Evolutionary conservation across 2,329 filamentous ascomycete genomes (phyloP).

Genomic region (Alternaria dauci): DNA sequence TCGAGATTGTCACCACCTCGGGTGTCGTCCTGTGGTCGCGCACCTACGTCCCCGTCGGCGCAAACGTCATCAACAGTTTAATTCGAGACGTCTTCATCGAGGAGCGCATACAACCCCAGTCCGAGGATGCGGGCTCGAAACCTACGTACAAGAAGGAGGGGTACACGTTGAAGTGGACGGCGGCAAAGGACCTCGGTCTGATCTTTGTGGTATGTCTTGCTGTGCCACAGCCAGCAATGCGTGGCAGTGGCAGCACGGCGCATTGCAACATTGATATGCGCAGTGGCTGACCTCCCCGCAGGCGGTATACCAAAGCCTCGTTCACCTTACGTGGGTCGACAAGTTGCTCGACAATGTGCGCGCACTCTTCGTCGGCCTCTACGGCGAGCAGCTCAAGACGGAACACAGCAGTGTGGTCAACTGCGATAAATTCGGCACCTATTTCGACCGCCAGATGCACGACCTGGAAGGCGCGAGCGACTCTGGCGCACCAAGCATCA

Average conservation of each 20-base stretch:
- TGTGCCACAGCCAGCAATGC: not conserved
- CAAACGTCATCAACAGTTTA: constrained; percentile 88
- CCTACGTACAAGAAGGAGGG: constrained; percentile 88
- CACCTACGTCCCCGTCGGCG: constrained; percentile 79
- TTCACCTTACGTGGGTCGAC: constrained; percentile 97
- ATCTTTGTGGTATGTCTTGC: constrained; percentile 82
- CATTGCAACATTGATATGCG: not conserved
- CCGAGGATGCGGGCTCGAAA: constrained; percentile 69
- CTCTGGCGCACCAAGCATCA: constrained; percentile 47
- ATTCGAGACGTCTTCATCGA: constrained; percentile 98
- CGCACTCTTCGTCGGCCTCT: constrained; percentile 89
- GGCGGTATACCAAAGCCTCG: constrained; percentile 95
- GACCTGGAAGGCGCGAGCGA: constrained; percentile 73
- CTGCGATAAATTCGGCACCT: constrained; percentile 81
- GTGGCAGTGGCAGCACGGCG: not conserved
- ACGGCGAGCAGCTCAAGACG: constrained; percentile 85
- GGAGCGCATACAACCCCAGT: constrained; percentile 75
- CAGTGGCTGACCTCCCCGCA: constrained; percentile 49
- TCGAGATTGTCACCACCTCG: constrained; percentile 94
- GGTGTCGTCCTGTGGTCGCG: constrained; percentile 97
- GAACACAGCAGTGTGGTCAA: constrained; percentile 79
- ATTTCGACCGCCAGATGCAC: constrained; percentile 91
- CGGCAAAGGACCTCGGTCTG: constrained; percentile 88
- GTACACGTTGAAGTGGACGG: constrained; percentile 93
- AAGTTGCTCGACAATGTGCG: constrained; percentile 95